Percentiles rank a stretch among this genome's conserved stretches.
phyloP scores from a whole-genome alignment of 768 basidiomycete species.

The Peribolospora kevripleyi region DNA sequence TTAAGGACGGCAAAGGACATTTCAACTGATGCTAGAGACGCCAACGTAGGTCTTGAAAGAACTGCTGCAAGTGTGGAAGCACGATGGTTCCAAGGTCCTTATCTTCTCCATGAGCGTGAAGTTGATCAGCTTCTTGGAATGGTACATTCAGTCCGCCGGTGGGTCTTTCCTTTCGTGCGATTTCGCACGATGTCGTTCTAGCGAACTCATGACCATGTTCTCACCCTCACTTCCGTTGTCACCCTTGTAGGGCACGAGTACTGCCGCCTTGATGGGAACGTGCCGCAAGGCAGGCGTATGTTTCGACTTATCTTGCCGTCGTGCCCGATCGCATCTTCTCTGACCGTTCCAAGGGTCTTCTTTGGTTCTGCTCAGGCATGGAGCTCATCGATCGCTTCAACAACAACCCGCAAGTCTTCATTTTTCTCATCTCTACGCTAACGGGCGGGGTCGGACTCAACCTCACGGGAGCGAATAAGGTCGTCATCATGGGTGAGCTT shows the following conservation, averaged over 20 bases:
- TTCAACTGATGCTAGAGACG: neutral
- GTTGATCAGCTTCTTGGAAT: slow-evolving; percentile 59
- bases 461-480: slow-evolving; percentile 76
- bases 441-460: slow-evolving; percentile 83
- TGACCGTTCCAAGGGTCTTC: neutral
- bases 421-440: slow-evolving; percentile 72
- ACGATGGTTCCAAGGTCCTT: slow-evolving; percentile 52
- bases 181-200: neutral
- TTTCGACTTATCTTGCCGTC: neutral
- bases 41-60: slow-evolving; percentile 37
- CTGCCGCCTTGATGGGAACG: slow-evolving; percentile 45
- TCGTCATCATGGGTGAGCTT: slow-evolving; percentile 56
- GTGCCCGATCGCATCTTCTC: neutral
- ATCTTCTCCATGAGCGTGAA: slow-evolving; percentile 87
- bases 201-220: slow-evolving; percentile 1
- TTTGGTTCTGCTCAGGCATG: slow-evolving; percentile 43
- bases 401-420: slow-evolving; percentile 39
- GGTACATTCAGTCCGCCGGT: slow-evolving; percentile 40
- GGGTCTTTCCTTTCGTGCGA: slow-evolving; percentile 3
- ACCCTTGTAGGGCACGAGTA: neutral
- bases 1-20: too few relatives aligned
- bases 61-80: slow-evolving; percentile 41
- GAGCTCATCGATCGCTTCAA: slow-evolving; percentile 65
- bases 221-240: too few relatives aligned
- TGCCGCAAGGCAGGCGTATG: slow-evolving; percentile 41